Evolutionary conservation across 257 asterid genomes (phyloP), one percentile per base, ranked within the genome.

Genomic region (Leptodermis oblonga): DNA sequence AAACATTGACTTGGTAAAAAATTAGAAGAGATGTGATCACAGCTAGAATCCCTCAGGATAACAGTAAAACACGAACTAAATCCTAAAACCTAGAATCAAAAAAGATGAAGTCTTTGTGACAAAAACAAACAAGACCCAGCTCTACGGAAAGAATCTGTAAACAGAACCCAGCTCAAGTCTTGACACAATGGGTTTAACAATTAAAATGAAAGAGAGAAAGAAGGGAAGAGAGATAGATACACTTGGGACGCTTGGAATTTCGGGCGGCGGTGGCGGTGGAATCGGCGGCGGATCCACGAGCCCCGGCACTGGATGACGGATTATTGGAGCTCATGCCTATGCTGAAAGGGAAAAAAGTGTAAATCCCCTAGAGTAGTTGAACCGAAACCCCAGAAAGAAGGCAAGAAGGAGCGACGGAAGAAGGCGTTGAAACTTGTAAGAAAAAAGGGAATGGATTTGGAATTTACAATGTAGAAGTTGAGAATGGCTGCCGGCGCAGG

Each of bases 221-320:
- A 12, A 26, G 3, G 13, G 30, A 30, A 33, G 55, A 26, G 55
- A 67, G 68, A 59, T 22, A 28, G 73, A 14, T 71, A 92, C 98
- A 92, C 81, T 92, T 90, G 34, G 98, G 96, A 39, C 98, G 77
- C 89, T 86, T 90, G 70, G 98, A 92, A 76, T 83, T 87, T 68
- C 96, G 83, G 78, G 92, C 79, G 37, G 89, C 82, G 28, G 89
- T 77, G 14, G 85, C 80, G 17, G 85, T 39, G 13, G 90, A 70
- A 74, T 90, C 97, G 77, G 84, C 92, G 77, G 95, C 90, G 76
- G 96, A 88, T 75, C 95, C 97, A 70, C 84, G 77, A 45, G 76
- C 91, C 51, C 82, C 92, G 37, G 92, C 83, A 69, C 92, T 87
- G 43, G 98, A 88, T 3, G 96, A 82, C 30, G 96, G 88, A 55